Percentiles rank a stretch among this genome's conserved stretches.
phyloP scores from a whole-genome alignment of 2,329 filamentous ascomycete genomes.

The Trichophyton mentagrophytes region DNA sequence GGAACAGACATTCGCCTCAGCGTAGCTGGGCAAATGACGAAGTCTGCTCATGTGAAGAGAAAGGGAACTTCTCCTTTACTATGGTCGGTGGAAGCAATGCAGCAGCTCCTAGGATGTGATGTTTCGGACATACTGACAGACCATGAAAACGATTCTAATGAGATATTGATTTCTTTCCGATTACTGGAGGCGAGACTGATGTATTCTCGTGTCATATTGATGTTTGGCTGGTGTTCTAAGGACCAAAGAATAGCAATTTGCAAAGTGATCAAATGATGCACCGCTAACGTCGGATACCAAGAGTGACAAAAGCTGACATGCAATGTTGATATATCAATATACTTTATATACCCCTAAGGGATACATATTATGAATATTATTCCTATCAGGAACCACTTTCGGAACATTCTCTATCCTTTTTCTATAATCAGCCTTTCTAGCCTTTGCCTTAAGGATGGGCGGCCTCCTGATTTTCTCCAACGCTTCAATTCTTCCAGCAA shows the following conservation, averaged over 20 bases:
- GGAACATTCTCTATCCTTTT: constrained; percentile 1
- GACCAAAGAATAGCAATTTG: constrained; percentile 11
- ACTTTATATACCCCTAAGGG: constrained; percentile 6
- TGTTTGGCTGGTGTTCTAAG: constrained; percentile 11
- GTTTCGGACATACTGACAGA: constrained; percentile 23
- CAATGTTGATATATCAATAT: not conserved
- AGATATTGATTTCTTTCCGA: constrained; percentile 1
- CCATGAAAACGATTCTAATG: not conserved
- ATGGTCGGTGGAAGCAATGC: constrained; percentile 34
- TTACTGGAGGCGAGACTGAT: constrained; percentile 8
- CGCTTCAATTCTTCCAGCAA: constrained; percentile 41
- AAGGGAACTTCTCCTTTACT: constrained; percentile 31
- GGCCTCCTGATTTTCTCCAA: constrained; percentile 33
- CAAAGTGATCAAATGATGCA: constrained; percentile 6
- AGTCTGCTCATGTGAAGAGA: not conserved
- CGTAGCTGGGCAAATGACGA: not conserved
- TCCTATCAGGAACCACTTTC: constrained; percentile 6
- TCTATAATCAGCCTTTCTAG: not conserved
- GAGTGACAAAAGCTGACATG: not conserved
- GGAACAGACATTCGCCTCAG: constrained; percentile 29
- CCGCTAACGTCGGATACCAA: not conserved
- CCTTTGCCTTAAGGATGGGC: constrained; percentile 4
- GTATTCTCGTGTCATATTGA: constrained; percentile 10
- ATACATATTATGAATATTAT: constrained; percentile 9
- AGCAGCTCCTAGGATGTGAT: constrained; percentile 33